Evolutionary conservation across 108 stramenopile species (phyloP).

Genomic region (Phaeodactylum tricornutum): DNA sequence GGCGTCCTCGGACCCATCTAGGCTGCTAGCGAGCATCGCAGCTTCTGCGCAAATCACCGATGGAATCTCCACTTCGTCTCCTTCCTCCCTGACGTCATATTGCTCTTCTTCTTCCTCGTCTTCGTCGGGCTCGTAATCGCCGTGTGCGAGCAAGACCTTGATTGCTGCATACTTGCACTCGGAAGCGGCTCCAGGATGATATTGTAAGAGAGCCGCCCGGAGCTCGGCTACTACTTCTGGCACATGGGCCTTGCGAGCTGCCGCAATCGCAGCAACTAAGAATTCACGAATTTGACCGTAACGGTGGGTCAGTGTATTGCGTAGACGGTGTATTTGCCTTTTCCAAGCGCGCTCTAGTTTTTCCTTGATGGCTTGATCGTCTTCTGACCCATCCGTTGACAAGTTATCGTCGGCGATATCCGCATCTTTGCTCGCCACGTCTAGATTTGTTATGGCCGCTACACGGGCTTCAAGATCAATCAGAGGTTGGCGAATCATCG

Average conservation of each 20-base stretch:
- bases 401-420: slow-evolving; percentile 58
- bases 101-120: slow-evolving; percentile 53
- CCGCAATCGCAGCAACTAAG: slow-evolving; percentile 59
- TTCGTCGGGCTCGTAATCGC: slow-evolving; percentile 45
- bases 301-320: slow-evolving; percentile 27
- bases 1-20: slow-evolving; percentile 53
- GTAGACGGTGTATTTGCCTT: slow-evolving; percentile 47
- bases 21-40: slow-evolving; percentile 51
- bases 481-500: slow-evolving; percentile 29
- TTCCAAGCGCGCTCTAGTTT: slow-evolving; percentile 48
- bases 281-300: slow-evolving; percentile 45
- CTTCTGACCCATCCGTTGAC: slow-evolving; percentile 41
- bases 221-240: slow-evolving; percentile 55
- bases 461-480: slow-evolving; percentile 43
- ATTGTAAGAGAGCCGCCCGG: slow-evolving; percentile 44
- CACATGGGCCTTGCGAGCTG: slow-evolving; percentile 67
- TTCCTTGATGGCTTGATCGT: slow-evolving; percentile 30
- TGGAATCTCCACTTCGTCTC: slow-evolving; percentile 28
- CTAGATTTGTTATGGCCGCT: slow-evolving; percentile 41
- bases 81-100: no score
- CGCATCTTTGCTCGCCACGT: slow-evolving; percentile 48
- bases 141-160: slow-evolving; percentile 48
- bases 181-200: slow-evolving; percentile 51
- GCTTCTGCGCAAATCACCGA: slow-evolving; percentile 58
- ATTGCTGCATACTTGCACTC: slow-evolving; percentile 55